phyloP scores from a whole-genome alignment of 768 basidiomycete species.

The Termitomyces sp. region DNA sequence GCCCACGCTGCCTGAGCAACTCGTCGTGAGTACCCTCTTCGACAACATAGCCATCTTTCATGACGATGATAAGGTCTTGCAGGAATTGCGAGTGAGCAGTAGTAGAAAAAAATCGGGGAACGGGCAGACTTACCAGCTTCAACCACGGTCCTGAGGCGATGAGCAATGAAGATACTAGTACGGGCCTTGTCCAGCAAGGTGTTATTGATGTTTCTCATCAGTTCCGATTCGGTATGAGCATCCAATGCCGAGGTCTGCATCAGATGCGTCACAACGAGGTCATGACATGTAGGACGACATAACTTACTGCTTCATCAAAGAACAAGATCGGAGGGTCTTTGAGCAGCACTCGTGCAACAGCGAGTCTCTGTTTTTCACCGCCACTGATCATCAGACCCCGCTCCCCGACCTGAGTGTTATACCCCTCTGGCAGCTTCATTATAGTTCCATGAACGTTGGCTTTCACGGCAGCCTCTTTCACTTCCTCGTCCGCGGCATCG shows the following conservation, averaged over 20 bases:
- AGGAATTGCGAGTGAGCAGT: background rate
- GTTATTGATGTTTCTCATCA: constrained; percentile 90
- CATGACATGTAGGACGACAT: background rate
- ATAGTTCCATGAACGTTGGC: constrained; percentile 87
- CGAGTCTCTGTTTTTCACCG: constrained; percentile 96
- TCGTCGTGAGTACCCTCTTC: constrained; percentile 94
- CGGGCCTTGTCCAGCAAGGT: constrained; percentile 70
- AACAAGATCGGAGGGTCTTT: constrained; percentile 96
- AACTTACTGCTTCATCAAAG: constrained; percentile 93
- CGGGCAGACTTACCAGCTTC: constrained; percentile 62
- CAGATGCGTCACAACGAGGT: background rate
- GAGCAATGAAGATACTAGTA: constrained; percentile 97
- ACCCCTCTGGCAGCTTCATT: constrained; percentile 76
- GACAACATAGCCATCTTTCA: constrained; percentile 84
- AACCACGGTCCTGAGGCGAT: constrained; percentile 82
- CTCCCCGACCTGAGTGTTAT: constrained; percentile 90
- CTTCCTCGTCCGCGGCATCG: constrained; percentile 85
- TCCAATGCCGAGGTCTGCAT: constrained; percentile 90
- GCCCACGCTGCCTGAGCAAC: constrained; percentile 60
- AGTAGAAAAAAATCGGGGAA: background rate
- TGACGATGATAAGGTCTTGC: constrained; percentile 86
- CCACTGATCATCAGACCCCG: constrained; percentile 97
- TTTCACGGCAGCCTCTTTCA: constrained; percentile 73
- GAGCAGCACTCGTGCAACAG: constrained; percentile 86
- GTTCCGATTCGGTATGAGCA: constrained; percentile 88